Percentiles rank a stretch among this genome's conserved stretches.
Evolutionary conservation across 768 basidiomycete genomes (phyloP).

Genomic region (Termitomyces sp.): DNA sequence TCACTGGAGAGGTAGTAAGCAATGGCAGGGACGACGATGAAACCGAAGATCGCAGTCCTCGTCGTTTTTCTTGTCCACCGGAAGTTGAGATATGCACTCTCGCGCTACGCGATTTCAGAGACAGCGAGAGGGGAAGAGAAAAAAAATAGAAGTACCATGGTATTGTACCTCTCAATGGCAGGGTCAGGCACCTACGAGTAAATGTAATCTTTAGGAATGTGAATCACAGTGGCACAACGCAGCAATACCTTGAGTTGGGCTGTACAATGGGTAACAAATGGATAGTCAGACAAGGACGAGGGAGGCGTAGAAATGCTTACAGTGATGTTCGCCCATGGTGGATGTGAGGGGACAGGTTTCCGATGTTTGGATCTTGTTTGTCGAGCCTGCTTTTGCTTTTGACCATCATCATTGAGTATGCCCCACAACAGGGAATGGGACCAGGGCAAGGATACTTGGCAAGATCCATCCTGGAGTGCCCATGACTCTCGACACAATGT

Average conservation of each 20-base stretch:
- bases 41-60: slow-evolving; percentile 54
- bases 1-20: slow-evolving; percentile 44
- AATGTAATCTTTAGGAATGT: not conserved
- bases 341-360: slow-evolving; percentile 22
- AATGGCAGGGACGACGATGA: slow-evolving; percentile 58
- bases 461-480: slow-evolving; percentile 38
- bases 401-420: slow-evolving; percentile 39
- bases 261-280: slow-evolving; percentile 20
- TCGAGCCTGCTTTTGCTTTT: slow-evolving; percentile 28
- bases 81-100: slow-evolving; percentile 80
- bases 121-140: not conserved
- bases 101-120: slow-evolving; percentile 46
- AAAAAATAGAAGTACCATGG: slow-evolving; percentile 30
- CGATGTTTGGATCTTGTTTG: slow-evolving; percentile 27
- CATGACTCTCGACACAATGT: slow-evolving; percentile 32
- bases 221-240: not conserved
- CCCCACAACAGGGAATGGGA: slow-evolving; percentile 86
- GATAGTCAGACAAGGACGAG: not conserved
- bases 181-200: slow-evolving; percentile 37
- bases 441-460: slow-evolving; percentile 64
- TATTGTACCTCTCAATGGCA: slow-evolving; percentile 53
- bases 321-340: slow-evolving; percentile 58
- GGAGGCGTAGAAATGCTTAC: slow-evolving; percentile 24
- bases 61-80: slow-evolving; percentile 70
- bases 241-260: slow-evolving; percentile 52